phyloP scores from a whole-genome alignment of 2,329 filamentous ascomycete genomes.

The Colletotrichum sp. region DNA sequence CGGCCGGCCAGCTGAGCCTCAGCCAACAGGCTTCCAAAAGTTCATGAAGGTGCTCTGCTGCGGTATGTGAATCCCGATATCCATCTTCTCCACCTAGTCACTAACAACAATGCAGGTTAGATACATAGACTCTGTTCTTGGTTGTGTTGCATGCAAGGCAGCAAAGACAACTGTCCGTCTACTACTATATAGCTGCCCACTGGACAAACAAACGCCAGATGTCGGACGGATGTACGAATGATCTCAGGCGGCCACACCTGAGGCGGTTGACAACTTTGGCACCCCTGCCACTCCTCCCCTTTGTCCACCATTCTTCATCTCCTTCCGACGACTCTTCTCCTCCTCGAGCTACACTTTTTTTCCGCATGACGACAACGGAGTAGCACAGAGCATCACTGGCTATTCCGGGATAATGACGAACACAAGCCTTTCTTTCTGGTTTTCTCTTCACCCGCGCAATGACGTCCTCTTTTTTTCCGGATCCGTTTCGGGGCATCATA shows the following conservation, averaged over 20 bases:
- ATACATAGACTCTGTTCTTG: constrained; percentile 4
- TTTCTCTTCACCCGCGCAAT: constrained; percentile 27
- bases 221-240: constrained; percentile 11
- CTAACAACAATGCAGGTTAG: constrained; percentile 15
- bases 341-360: constrained; percentile 18
- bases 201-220: constrained; percentile 14
- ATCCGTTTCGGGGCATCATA: constrained; percentile 14
- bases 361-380: constrained; percentile 19
- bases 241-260: constrained; percentile 14
- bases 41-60: constrained; percentile 93
- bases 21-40: constrained; percentile 87
- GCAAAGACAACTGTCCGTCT: background rate
- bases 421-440: constrained; percentile 29
- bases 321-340: constrained; percentile 4
- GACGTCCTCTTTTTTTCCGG: constrained; percentile 8
- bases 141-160: constrained; percentile 11
- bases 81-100: no score
- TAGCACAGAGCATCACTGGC: constrained; percentile 16
- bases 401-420: constrained; percentile 22
- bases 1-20: constrained; percentile 68
- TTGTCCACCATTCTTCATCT: constrained; percentile 14
- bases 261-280: background rate
- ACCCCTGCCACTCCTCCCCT: background rate
- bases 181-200: constrained; percentile 15
- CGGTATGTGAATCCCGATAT: constrained; percentile 47